Base-by-base conservation (phyloP, 208 protist species). In the Trypanosoma congolense region DNA sequence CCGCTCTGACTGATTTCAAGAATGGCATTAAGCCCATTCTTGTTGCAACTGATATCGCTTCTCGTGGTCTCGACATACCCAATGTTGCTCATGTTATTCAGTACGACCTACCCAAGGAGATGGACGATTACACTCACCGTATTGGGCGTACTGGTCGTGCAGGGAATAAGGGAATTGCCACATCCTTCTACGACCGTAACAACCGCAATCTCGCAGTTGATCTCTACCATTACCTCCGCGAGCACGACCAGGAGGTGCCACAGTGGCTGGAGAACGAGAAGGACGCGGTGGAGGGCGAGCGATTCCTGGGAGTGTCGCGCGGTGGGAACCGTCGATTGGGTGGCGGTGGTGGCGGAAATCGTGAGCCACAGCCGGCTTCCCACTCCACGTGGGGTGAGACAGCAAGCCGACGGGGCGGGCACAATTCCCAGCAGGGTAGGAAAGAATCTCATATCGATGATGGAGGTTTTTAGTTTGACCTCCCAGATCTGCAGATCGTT, bases 91-190 rank as follows among this genome's bases (percentile, higher is more conserved):
- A 97, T 60, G 97, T 99, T 51, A 97, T 99, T 56, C 98, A 99
- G 73, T 98, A 95, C 57, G 96, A 98, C 67, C 64, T 99, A 26
- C 97, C 97, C 18, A 71, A 75, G 18, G 81, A 96, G 74, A 97
- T 99, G 69, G 96, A 99, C 46, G 96, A 98, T 65, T 99, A 99
- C 78, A 95, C 98, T 3, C 98, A 99, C 80, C 84, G 98, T 46
- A 99, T 99, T 70, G 98, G 98, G 62, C 87, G 98, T 78, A 99
- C 98, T 4, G 98, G 98, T 19, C 85, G 98, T 58, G 97, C 95
- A 2, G 97, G 97, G 48, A 98, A 98, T 73, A 87, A 77, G 49
- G 97, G 98, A 59, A 55, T 87, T 9, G 95, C 98, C 3, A 98
- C 95, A 12, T 72, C 90, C 31, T 98, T 99, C 72, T 95, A 98